Conservation (phyloP, 169 alveolate genomes). For the Fabrea salina region DNA sequence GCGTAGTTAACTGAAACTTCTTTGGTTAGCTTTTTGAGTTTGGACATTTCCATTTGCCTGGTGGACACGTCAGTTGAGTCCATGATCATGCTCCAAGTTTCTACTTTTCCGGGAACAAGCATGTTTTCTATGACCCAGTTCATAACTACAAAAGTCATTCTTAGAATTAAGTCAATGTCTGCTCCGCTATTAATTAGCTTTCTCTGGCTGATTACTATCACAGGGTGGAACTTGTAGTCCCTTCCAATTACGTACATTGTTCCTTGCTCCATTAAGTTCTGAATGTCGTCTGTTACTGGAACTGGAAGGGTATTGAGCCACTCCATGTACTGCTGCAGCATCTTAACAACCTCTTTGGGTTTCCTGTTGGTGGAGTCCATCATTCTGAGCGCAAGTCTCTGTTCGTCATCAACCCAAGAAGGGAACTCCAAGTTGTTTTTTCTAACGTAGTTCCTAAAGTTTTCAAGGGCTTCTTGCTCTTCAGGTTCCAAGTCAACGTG, state of each 20-base stretch:
- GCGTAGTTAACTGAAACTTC: neutral
- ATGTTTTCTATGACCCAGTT: neutral
- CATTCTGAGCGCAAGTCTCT: neutral
- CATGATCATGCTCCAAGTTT: constrained; percentile 16
- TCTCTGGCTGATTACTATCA: constrained; percentile 9
- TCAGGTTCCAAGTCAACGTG: constrained; percentile 2
- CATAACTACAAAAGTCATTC: neutral
- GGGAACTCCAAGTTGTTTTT: neutral
- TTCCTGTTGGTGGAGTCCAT: neutral
- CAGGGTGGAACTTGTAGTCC: neutral
- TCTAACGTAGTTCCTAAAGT: neutral
- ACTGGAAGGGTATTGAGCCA: constrained; percentile 24
- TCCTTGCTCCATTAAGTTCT: neutral
- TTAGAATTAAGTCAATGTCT: neutral
- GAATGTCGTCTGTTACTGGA: neutral
- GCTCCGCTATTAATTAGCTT: neutral
- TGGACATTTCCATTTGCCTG: neutral
- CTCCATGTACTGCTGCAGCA: neutral
- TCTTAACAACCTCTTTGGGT: neutral
- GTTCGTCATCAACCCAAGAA: neutral
- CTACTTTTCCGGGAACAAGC: constrained; percentile 30
- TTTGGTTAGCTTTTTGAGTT: neutral
- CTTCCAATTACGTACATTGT: constrained; percentile 7
- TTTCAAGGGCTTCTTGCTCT: neutral
- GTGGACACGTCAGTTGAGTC: neutral